These are phyloP conservation scores for Elongisporangium anandrum DNA, from an alignment of 352 stramenopile genomes.

Conservation along the genomic window DNA sequence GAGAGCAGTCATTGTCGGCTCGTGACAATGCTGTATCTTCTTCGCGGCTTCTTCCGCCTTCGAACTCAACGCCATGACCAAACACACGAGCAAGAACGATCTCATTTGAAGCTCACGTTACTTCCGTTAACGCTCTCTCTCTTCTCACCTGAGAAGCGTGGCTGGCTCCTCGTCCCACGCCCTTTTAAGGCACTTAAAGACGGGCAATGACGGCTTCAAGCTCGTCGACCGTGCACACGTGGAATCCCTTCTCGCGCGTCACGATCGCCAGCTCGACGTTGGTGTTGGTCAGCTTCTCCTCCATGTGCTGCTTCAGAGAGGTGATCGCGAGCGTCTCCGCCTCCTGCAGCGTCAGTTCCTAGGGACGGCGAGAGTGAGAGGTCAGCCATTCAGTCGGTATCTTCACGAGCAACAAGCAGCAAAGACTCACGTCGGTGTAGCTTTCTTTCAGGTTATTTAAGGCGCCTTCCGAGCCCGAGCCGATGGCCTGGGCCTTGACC, in stretches of 20 bases:
- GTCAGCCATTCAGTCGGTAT: background rate
- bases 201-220: constrained; percentile 90
- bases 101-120: background rate
- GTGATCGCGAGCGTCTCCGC: constrained; percentile 95
- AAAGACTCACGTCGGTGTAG: constrained; percentile 80
- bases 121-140: background rate
- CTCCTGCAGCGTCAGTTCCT: constrained; percentile 93
- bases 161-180: background rate
- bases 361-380: background rate
- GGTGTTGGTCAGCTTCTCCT: constrained; percentile 98
- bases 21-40: background rate
- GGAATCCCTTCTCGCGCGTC: constrained; percentile 94
- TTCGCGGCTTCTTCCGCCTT: background rate
- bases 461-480: constrained; percentile 96
- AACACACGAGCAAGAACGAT: background rate
- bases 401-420: background rate
- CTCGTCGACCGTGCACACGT: constrained; percentile 92
- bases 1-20: background rate
- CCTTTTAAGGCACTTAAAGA: constrained; percentile 36
- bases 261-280: constrained; percentile 98
- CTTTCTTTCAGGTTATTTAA: constrained; percentile 98
- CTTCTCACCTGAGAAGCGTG: background rate
- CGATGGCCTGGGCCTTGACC: constrained; percentile 99
- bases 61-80: background rate
- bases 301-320: constrained; percentile 99